Evolutionary conservation across 2,329 filamentous ascomycete genomes (phyloP).

Genomic region (Colletotrichum zoysiae): DNA sequence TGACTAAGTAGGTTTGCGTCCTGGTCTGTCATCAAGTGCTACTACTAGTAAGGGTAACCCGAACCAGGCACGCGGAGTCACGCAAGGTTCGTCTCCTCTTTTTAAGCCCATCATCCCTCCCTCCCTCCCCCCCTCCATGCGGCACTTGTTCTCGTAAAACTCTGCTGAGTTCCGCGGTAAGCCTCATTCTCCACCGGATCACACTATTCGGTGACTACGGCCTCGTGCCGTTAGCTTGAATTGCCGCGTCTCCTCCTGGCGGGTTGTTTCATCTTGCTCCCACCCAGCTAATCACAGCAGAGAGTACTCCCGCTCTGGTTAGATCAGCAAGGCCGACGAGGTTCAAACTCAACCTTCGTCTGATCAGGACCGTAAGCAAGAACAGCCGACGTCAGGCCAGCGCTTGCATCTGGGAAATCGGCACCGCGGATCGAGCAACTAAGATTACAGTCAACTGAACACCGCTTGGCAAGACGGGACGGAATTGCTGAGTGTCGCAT

Average conservation of each 20-base stretch:
- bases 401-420: not conserved
- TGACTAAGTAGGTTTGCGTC: not conserved
- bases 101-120: not conserved
- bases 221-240: not conserved
- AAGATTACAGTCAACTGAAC: not conserved
- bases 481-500: not conserved
- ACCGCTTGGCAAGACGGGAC: not conserved
- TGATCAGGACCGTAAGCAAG: not conserved
- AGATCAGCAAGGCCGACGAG: not conserved
- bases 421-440: not conserved
- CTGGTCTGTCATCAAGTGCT: not conserved
- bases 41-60: not conserved
- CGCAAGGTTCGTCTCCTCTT: not conserved
- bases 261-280: not conserved
- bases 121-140: not conserved
- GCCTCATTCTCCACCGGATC: not conserved
- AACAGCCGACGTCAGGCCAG: not conserved
- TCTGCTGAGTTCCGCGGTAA: not conserved
- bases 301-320: not conserved
- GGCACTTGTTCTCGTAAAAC: slow-evolving; percentile 15
- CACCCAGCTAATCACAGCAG: not conserved
- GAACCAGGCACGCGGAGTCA: not conserved
- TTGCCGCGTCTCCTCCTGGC: not conserved
- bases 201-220: not conserved
- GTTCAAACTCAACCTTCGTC: not conserved